Base-by-base conservation (phyloP, 2,329 filamentous ascomycete species). In the Colletotrichum sp. region DNA sequence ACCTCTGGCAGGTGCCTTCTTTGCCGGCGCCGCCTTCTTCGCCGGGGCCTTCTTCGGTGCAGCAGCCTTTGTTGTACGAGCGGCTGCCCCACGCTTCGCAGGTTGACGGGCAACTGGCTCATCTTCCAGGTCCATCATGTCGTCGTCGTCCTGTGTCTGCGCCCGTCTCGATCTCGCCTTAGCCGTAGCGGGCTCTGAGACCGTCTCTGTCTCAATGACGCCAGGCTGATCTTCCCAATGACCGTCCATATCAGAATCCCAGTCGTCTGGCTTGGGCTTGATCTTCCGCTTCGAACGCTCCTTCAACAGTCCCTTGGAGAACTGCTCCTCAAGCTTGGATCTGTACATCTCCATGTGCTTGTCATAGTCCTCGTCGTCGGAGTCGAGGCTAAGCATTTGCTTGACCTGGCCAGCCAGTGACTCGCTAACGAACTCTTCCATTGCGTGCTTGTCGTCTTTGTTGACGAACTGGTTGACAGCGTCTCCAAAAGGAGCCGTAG, bases 391-490 rank as follows among this genome's bases (percentile, higher is more conserved):
- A 39, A 96, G 87, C 80, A 96, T 89, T 77, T 94, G 90, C 79
- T 92, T 92, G 21, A 96, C 90, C 81, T 96, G 94, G 26, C 90
- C 92, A 4, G 91, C 89, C 4, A 96, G 86, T 16, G 93, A 94
- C 36, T 95, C 93, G 26, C 90, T 91, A 12, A 96, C 93, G 80
- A 96, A 96, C 59, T 92, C 88, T 81, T 96, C 93, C 93, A 99
- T 95, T 4, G 95, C 95, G 80, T 97, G 93, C 82, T 96, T 98
- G 86, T 99, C 97, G 79, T 98, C 95, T 79, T 99, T 99, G 83
- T 96, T 93, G 30, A 99, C 95, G 80, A 97, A 99, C 77, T 98
- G 95, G 63, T 93, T 93, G 7, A 99, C 95, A 0, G 97, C 97
- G 81, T 99, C 96, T 18, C 96, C 95, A 81, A 99, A 98, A 0